phyloP scores from a whole-genome alignment of 1,284 basidiomycete species.

The Melampsora larici-populina region DNA sequence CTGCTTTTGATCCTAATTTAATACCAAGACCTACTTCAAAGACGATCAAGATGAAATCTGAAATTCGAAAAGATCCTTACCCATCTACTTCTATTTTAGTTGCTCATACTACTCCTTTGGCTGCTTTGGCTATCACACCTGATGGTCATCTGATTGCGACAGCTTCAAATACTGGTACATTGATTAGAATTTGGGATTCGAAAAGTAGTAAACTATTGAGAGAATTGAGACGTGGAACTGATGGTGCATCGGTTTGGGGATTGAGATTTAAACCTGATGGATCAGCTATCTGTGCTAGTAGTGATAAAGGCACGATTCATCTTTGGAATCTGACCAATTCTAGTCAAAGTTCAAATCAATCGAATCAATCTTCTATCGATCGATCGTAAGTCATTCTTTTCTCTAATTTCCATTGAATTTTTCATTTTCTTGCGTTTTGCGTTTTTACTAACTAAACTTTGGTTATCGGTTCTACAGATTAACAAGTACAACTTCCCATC shows the following conservation, averaged over 20 bases:
- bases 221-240: constrained; percentile 80
- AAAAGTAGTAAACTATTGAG: constrained; percentile 69
- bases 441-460: constrained; percentile 4
- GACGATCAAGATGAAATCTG: constrained; percentile 54
- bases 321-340: constrained; percentile 62
- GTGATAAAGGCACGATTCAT: constrained; percentile 94
- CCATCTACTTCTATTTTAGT: constrained; percentile 65
- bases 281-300: constrained; percentile 77
- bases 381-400: constrained; percentile 1
- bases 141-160: constrained; percentile 79
- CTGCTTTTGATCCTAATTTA: constrained; percentile 50
- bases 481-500: background rate
- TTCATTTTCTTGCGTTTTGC: background rate
- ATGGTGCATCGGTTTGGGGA: constrained; percentile 87
- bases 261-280: constrained; percentile 64
- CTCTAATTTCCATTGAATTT: background rate
- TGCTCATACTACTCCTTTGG: constrained; percentile 76
- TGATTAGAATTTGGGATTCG: constrained; percentile 84
- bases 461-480: background rate
- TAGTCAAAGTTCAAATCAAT: constrained; percentile 51
- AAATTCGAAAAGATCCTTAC: constrained; percentile 38
- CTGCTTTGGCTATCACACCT: constrained; percentile 70
- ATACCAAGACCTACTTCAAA: constrained; percentile 61
- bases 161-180: constrained; percentile 76
- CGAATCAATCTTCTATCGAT: background rate